Percentiles rank a stretch among this genome's conserved stretches.
Conservation (phyloP, 2,329 filamentous ascomycete genomes). For the Dothideomycetes sp. region DNA sequence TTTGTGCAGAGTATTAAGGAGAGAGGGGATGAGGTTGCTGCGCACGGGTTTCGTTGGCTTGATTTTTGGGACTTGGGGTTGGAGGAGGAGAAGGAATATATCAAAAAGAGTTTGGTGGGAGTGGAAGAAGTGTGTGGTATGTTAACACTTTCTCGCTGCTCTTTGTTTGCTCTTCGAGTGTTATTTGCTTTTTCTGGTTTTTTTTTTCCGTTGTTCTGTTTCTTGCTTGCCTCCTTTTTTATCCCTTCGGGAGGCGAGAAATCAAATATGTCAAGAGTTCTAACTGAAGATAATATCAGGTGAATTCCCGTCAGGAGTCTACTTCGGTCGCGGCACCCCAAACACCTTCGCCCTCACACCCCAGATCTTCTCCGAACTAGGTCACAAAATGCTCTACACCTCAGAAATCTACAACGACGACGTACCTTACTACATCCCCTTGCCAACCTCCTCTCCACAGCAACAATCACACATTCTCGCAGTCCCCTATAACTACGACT, state of each 20-base stretch:
- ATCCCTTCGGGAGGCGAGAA: conserved; percentile 33
- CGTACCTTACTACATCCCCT: conserved; percentile 47
- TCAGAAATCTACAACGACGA: conserved; percentile 47
- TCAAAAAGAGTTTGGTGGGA: too few species aligned
- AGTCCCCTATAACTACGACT: conserved; percentile 44
- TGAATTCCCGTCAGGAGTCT: conserved; percentile 41
- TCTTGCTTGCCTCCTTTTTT: too few species aligned
- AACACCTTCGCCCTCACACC: conserved; percentile 39
- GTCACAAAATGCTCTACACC: conserved; percentile 41
- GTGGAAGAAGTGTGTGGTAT: too few species aligned
- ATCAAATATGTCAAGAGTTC: too few species aligned
- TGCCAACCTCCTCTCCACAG: too few species aligned
- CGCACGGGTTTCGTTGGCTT: conserved; percentile 37
- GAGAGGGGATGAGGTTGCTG: conserved; percentile 34
- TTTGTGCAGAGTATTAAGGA: conserved; percentile 33
- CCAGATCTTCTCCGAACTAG: conserved; percentile 45
- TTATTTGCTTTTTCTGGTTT: too few species aligned
- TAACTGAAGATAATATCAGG: too few species aligned
- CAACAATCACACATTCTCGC: too few species aligned
- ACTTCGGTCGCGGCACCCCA: conserved; percentile 40
- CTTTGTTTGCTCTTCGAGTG: too few species aligned
- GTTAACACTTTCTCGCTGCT: too few species aligned
- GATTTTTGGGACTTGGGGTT: conserved; percentile 36
- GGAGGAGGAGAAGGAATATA: conserved; percentile 40
- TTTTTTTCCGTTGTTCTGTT: too few species aligned